A percentile compares a stretch with the other conserved stretches of the same genome.
These are phyloP conservation scores for Arthrobotrys conoides DNA, from an alignment of 2,329 filamentous ascomycete species.

Conservation along the genomic window DNA sequence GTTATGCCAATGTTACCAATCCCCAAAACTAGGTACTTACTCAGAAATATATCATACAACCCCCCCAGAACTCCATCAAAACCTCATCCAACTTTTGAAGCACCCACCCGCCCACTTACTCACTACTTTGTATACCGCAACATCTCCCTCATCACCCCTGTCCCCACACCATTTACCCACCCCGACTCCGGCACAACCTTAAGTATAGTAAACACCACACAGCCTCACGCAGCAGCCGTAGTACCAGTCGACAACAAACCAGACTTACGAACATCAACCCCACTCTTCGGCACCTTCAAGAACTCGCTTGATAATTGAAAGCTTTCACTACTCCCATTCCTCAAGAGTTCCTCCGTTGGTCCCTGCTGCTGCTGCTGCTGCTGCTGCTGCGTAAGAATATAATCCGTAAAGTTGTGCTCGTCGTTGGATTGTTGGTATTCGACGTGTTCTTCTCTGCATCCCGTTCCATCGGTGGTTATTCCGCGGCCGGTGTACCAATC, in stretches of 20 bases:
- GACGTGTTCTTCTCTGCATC: constrained; percentile 36
- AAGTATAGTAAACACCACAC: not conserved
- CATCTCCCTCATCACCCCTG: not conserved
- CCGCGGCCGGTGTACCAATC: constrained; percentile 63
- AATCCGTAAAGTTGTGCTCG: constrained; percentile 43
- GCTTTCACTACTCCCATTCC: constrained; percentile 52
- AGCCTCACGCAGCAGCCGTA: constrained; percentile 18
- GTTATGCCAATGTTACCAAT: not conserved
- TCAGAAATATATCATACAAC: constrained; percentile 1
- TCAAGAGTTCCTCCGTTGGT: constrained; percentile 50
- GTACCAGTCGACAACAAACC: constrained; percentile 32
- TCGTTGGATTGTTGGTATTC: not conserved
- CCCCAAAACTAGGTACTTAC: too few relatives aligned
- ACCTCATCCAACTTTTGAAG: not conserved
- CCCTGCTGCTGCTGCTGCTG: too few relatives aligned
- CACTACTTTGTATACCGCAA: too few relatives aligned
- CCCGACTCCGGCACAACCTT: too few relatives aligned
- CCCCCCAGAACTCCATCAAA: not conserved
- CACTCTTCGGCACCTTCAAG: constrained; percentile 37
- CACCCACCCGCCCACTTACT: too few relatives aligned
- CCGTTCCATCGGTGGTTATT: constrained; percentile 52
- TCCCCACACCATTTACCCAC: not conserved
- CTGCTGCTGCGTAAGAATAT: constrained; percentile 49
- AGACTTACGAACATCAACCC: not conserved
- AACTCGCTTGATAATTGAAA: constrained; percentile 54